These are phyloP conservation scores for Filobasidium wieringae DNA, from an alignment of 768 basidiomycete species.

Conservation along the genomic window DNA sequence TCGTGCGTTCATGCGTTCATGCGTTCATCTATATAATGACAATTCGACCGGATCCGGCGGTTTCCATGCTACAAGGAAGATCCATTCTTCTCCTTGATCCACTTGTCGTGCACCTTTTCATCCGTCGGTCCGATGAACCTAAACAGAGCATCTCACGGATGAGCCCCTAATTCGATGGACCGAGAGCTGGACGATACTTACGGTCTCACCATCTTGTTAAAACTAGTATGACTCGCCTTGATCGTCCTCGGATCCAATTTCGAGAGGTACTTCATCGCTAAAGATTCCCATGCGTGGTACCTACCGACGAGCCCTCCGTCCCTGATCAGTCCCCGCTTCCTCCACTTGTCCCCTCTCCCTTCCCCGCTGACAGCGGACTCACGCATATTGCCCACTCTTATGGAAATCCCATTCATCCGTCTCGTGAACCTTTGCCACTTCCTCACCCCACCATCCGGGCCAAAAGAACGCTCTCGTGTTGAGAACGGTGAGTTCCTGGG, in stretches of 20 bases:
- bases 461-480: slow-evolving; percentile 38
- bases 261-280: slow-evolving; percentile 37
- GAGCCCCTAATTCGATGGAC: not conserved
- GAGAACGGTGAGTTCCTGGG: slow-evolving; percentile 35
- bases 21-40: not conserved
- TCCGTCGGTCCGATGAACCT: slow-evolving; percentile 33
- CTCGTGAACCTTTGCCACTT: slow-evolving; percentile 32
- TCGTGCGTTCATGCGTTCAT: not conserved
- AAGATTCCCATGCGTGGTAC: slow-evolving; percentile 40
- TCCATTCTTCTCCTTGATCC: slow-evolving; percentile 14
- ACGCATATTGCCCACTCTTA: slow-evolving; percentile 33
- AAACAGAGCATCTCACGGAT: not conserved
- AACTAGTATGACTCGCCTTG: slow-evolving; percentile 28
- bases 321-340: not conserved
- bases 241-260: slow-evolving; percentile 30
- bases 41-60: too few species aligned
- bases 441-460: slow-evolving; percentile 39
- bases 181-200: slow-evolving; percentile 18
- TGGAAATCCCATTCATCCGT: slow-evolving; percentile 28
- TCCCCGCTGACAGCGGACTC: not conserved
- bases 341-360: not conserved
- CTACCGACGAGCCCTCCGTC: too few species aligned
- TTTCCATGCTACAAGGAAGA: too few species aligned
- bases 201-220: slow-evolving; percentile 33
- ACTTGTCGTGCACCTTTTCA: slow-evolving; percentile 23